These are phyloP conservation scores for Vicia faba DNA, from an alignment of 306 rosid genomes.

Conservation along the genomic window DNA sequence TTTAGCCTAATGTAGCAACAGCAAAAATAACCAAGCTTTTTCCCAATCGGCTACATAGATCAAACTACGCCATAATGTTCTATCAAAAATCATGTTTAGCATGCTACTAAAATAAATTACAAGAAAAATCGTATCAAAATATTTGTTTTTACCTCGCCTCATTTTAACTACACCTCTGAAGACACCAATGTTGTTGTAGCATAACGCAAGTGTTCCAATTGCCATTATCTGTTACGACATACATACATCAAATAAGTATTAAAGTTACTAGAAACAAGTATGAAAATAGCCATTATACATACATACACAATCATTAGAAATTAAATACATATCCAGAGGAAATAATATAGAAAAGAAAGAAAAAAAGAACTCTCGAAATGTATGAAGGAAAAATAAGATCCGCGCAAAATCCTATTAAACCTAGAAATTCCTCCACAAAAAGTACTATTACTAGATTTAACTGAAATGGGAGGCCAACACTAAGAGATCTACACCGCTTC, in stretches of 20 bases:
- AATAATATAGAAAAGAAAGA: constrained; percentile 23
- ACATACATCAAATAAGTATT: constrained; percentile 39
- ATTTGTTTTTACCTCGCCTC: constrained; percentile 84
- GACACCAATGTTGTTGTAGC: constrained; percentile 87
- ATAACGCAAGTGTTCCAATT: constrained; percentile 86
- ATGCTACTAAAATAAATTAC: constrained; percentile 24
- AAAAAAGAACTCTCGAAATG: constrained; percentile 16
- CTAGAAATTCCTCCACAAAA: constrained; percentile 1
- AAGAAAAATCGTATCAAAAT: constrained; percentile 16
- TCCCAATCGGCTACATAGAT: too few relatives aligned
- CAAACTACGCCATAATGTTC: too few relatives aligned
- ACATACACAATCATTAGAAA: constrained; percentile 1
- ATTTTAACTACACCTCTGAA: constrained; percentile 97
- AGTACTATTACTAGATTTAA: constrained; percentile 27
- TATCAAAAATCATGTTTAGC: constrained; percentile 4
- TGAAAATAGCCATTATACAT: constrained; percentile 12
- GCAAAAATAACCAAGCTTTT: too few relatives aligned
- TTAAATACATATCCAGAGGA: constrained; percentile 21
- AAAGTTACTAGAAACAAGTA: constrained; percentile 2
- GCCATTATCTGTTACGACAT: constrained; percentile 76
- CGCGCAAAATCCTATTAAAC: constrained; percentile 2
- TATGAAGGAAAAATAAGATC: constrained; percentile 10
- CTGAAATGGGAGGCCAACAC: constrained; percentile 30
- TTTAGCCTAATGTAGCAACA: background rate
- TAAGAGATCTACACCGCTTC: constrained; percentile 2